These are phyloP conservation scores for Globisporangium abappressorium DNA, from an alignment of 352 stramenopile species.

Conservation along the genomic window DNA sequence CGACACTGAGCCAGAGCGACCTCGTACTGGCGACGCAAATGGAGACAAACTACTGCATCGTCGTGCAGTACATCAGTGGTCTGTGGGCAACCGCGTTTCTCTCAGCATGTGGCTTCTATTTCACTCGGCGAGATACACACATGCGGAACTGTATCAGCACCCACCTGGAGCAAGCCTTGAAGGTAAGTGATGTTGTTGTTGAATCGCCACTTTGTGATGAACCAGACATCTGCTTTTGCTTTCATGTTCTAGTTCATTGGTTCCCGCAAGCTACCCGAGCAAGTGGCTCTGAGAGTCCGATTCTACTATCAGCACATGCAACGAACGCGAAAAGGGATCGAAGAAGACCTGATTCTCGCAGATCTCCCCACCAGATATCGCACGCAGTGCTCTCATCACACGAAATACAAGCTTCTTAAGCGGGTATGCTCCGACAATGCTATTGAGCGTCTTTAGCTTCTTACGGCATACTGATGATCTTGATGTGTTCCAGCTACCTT, in stretches of 20 bases:
- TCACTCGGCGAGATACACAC: slow-evolving; percentile 17
- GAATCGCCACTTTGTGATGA: not conserved
- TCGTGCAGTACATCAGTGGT: slow-evolving; percentile 24
- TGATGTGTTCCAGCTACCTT: not conserved
- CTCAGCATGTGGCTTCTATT: slow-evolving; percentile 27
- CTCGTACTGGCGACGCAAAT: slow-evolving; percentile 19
- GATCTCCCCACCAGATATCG: not conserved
- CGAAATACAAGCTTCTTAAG: not conserved
- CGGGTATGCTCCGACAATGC: not conserved
- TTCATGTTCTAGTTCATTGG: not conserved
- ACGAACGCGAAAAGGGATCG: slow-evolving; percentile 1
- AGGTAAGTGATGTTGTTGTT: slow-evolving; percentile 1
- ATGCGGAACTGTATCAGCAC: slow-evolving; percentile 19
- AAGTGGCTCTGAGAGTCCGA: not conserved
- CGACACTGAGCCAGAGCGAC: slow-evolving; percentile 25
- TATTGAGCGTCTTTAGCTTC: not conserved
- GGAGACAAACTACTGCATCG: slow-evolving; percentile 24
- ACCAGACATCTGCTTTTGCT: not conserved
- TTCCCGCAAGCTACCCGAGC: not conserved
- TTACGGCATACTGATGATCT: not conserved
- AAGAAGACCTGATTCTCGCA: not conserved
- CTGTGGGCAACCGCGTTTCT: slow-evolving; percentile 25
- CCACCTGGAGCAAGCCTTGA: slow-evolving; percentile 19
- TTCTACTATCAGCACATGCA: slow-evolving; percentile 4
- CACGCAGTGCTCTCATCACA: not conserved